These are phyloP conservation scores for Lachnellula willkommii DNA, from an alignment of 2,329 filamentous ascomycete species.

Conservation along the genomic window DNA sequence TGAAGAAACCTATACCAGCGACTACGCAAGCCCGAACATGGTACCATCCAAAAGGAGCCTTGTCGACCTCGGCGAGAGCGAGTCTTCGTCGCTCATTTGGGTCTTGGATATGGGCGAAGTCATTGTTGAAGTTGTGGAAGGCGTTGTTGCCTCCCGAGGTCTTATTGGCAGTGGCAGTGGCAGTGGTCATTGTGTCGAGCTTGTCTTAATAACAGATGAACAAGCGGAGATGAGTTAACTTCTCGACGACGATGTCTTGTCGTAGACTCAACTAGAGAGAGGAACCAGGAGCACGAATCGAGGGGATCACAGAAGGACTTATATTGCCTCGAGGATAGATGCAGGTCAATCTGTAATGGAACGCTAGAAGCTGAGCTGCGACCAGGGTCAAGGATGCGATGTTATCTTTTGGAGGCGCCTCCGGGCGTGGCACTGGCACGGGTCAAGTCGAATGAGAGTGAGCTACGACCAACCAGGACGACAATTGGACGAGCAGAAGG, in stretches of 20 bases:
- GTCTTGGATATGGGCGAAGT: conserved; percentile 52
- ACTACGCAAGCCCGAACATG: conserved; percentile 73
- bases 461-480: not conserved
- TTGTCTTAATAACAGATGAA: not conserved
- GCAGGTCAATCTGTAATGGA: not conserved
- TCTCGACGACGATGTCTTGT: not conserved
- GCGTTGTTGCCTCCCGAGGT: conserved; percentile 63
- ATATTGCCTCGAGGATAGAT: not conserved
- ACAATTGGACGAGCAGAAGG: too few relatives aligned
- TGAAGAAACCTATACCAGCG: conserved; percentile 84
- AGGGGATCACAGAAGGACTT: not conserved
- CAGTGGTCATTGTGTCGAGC: not conserved
- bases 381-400: not conserved
- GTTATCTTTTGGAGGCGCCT: not conserved
- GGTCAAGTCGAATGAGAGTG: not conserved
- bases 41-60: conserved; percentile 78
- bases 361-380: not conserved
- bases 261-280: not conserved
- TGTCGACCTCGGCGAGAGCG: conserved; percentile 76
- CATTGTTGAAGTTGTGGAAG: conserved; percentile 74
- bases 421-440: not conserved
- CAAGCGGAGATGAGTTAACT: not conserved
- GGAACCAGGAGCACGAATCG: not conserved
- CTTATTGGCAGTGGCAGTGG: conserved; percentile 10
- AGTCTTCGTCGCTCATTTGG: conserved; percentile 73